phyloP scores from a whole-genome alignment of 129 eudicot genomes.

The Flaveria robusta region DNA sequence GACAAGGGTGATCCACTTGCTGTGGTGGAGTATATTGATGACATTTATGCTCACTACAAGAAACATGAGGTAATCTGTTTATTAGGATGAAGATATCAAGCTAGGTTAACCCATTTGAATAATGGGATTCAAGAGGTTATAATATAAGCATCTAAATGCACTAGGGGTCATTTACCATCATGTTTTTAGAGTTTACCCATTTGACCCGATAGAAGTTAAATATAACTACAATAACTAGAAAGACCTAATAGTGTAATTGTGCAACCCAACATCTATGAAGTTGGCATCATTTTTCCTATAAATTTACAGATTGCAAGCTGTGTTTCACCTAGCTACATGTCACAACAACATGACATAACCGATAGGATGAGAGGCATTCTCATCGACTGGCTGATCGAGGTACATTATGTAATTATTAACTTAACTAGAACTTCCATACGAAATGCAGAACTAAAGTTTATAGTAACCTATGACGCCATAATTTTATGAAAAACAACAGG shows the following conservation, averaged over 20 bases:
- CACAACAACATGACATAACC: constrained; percentile 59
- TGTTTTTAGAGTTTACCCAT: not conserved
- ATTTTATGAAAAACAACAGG: constrained; percentile 42
- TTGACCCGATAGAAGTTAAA: not conserved
- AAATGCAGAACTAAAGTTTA: not conserved
- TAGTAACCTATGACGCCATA: not conserved
- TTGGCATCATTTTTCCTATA: not conserved
- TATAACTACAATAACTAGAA: not conserved
- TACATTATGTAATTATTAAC: constrained; percentile 20
- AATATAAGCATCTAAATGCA: not conserved
- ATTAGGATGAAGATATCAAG: constrained; percentile 65
- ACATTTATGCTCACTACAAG: constrained; percentile 50
- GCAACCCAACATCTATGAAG: too few relatives aligned
- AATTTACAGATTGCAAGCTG: constrained; percentile 58
- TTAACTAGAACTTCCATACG: not conserved
- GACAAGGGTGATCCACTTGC: constrained; percentile 62
- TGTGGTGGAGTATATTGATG: constrained; percentile 67
- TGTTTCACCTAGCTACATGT: constrained; percentile 72
- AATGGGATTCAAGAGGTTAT: not conserved
- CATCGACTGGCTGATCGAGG: constrained; percentile 96
- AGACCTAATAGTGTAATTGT: too few relatives aligned
- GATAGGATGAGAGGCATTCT: constrained; percentile 90
- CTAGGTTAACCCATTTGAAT: not conserved
- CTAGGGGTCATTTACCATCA: too few relatives aligned
- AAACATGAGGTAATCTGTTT: constrained; percentile 51